Evolutionary conservation across 202 grass and related monocot species (phyloP).

Genomic region (Zoysia matrella): DNA sequence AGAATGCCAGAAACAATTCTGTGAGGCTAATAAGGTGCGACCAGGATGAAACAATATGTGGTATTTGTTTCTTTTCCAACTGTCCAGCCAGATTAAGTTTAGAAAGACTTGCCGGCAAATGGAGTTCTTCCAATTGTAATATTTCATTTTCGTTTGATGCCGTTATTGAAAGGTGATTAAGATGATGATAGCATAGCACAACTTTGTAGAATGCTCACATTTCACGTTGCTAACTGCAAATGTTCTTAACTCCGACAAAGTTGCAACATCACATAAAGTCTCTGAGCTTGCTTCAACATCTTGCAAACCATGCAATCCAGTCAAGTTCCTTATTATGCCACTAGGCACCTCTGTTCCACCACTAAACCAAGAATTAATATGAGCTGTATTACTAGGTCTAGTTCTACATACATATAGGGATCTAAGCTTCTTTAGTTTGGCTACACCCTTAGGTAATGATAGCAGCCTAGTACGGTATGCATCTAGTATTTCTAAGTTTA

Average conservation of each 20-base stretch:
- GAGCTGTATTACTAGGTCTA: too few species aligned
- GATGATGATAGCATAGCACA: slow-evolving; percentile 2
- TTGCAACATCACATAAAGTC: slow-evolving; percentile 5
- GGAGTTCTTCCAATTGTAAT: slow-evolving; percentile 22
- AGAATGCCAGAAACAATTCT: accelerated
- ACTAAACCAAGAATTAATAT: too few species aligned
- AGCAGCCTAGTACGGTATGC: too few species aligned
- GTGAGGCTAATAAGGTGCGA: not conserved
- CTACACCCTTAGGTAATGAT: too few species aligned
- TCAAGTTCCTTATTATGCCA: slow-evolving; percentile 20
- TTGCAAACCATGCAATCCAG: slow-evolving; percentile 36
- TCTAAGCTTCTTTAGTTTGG: too few species aligned
- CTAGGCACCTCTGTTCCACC: too few species aligned
- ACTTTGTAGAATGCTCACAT: slow-evolving; percentile 21
- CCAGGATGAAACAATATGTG: slow-evolving; percentile 1
- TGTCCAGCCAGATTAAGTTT: accelerated
- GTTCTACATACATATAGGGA: too few species aligned
- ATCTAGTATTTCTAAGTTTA: too few species aligned
- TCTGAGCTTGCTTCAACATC: slow-evolving; percentile 33
- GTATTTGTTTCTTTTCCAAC: not conserved
- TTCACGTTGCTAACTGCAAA: slow-evolving; percentile 19
- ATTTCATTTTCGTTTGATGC: slow-evolving; percentile 30
- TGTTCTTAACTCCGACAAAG: slow-evolving; percentile 42
- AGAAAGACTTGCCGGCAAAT: not conserved
- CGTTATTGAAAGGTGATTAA: not conserved